Conservation (phyloP, 2,329 filamentous ascomycete genomes). For the Colletotrichum tropicale region DNA sequence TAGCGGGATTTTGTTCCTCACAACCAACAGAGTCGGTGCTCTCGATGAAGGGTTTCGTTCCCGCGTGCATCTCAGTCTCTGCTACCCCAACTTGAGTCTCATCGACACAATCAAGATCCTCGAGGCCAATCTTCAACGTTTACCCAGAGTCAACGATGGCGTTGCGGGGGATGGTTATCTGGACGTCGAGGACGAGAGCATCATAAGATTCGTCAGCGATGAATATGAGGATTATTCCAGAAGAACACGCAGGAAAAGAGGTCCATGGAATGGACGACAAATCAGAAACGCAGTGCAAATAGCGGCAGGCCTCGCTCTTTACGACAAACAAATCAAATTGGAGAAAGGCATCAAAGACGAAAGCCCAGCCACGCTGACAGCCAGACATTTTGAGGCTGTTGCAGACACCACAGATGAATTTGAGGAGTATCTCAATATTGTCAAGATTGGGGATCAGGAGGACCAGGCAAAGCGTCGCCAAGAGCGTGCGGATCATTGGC, state of each 20-base stretch:
- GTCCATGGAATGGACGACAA: conserved; percentile 34
- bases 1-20: conserved; percentile 45
- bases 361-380: not conserved
- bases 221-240: not conserved
- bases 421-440: no score
- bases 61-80: conserved; percentile 40
- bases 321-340: not conserved
- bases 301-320: not conserved
- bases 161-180: conserved; percentile 17
- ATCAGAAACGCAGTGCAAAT: conserved; percentile 28
- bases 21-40: conserved; percentile 47
- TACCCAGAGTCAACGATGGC: conserved; percentile 4
- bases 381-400: not conserved
- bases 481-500: no score
- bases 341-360: not conserved
- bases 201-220: conserved; percentile 16
- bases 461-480: no score
- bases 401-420: not conserved
- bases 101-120: conserved; percentile 29
- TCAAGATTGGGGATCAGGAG: no score
- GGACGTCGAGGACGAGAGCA: conserved; percentile 24
- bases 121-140: conserved; percentile 28
- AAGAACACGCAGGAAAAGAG: not conserved
- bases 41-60: conserved; percentile 51
- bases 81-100: conserved; percentile 31